These are phyloP conservation scores for Pleurotus giganteus DNA, from an alignment of 768 basidiomycete species.

Conservation along the genomic window DNA sequence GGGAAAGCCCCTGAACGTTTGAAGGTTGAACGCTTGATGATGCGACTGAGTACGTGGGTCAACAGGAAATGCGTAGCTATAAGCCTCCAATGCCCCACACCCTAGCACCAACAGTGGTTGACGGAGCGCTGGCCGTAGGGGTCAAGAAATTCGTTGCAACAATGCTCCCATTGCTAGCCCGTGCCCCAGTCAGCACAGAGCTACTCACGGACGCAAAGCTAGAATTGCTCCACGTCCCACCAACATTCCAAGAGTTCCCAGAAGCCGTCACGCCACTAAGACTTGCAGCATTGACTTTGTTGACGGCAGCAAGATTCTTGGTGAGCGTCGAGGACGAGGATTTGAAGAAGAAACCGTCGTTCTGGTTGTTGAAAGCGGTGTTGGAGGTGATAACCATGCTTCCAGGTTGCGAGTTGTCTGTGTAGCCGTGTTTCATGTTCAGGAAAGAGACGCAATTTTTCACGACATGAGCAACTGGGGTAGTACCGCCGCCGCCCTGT, in stretches of 20 bases:
- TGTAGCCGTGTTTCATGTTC: neutral
- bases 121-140: neutral
- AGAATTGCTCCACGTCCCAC: slow-evolving; percentile 1
- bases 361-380: neutral
- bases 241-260: neutral
- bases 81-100: neutral
- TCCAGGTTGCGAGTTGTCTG: neutral
- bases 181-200: neutral
- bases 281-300: neutral
- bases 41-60: too few species aligned
- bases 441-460: neutral
- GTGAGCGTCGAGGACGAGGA: neutral
- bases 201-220: neutral
- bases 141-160: slow-evolving; percentile 2
- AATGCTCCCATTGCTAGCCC: neutral
- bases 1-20: too few species aligned
- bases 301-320: neutral
- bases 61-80: too few species aligned
- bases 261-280: neutral
- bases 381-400: neutral
- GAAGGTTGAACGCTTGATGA: too few species aligned
- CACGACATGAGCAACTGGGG: neutral
- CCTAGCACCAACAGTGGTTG: neutral
- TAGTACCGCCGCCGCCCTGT: neutral
- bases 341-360: slow-evolving; percentile 1